Evolutionary conservation across 495 filamentous ascomycete genomes (phyloP), one percentile per base, ranked within the genome.

Genomic region (Hypomontagnella submonticulosa): DNA sequence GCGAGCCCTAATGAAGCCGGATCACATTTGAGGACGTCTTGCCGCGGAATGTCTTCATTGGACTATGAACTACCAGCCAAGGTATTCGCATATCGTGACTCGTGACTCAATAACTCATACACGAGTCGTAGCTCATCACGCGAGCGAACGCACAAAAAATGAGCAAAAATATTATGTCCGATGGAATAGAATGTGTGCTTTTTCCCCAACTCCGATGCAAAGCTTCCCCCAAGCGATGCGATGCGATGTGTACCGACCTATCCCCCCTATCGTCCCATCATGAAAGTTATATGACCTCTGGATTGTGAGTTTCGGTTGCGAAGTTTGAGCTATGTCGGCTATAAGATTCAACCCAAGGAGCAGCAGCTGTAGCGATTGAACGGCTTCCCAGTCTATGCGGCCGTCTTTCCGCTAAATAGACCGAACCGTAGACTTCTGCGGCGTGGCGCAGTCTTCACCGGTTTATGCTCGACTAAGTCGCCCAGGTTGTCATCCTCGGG

Each of bases 401-500:
- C 20, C 5, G 58, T 36, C 38, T 63, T 71, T 43, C 61, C 54
- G 27, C 69, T 68, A 54, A 74, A 74, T 7, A 74, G 69, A 13
- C 65, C 30, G 42, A 72, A 72, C 10, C 71, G 66, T 12, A 70
- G 53, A 34, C 69, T 74, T 63, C 57, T 69, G 16, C 71, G 71
- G 30, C 66, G 71, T 18, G 69, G 57, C 27, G 69, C 63, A 3
- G 46, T 59, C 53, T 68, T 74, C n/a, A 58, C 34, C 37, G 63
- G 57, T 32, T 63, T 63, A 23, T 56, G 64, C 27, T 67, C 69
- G 8, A 61, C 60, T 13, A 64, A 27, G n/a, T 65, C 69, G 12
- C 56, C 58, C 27, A 68, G 30, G 51, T 20, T 55, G 18, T 71
- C 71, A 4, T 73, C 69, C 40, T 74, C 69, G 18, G 71, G 66